A percentile compares a stretch with the other conserved stretches of the same genome.
phyloP scores from a whole-genome alignment of 306 rosid genomes.

The Arachis stenosperma region DNA sequence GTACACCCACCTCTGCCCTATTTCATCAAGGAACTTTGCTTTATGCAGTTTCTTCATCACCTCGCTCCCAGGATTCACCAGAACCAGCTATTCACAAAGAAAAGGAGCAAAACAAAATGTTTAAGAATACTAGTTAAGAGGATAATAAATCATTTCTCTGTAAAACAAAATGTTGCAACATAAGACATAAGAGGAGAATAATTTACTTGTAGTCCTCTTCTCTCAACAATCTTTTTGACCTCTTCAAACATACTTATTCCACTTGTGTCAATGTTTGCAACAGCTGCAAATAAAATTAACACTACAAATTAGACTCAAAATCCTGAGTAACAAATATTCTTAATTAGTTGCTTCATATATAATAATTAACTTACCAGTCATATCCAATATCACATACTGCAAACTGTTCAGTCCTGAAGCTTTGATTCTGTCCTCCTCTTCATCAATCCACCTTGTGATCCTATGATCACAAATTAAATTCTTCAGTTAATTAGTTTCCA shows the following conservation, averaged over 20 bases:
- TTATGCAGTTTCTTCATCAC: constrained; percentile 91
- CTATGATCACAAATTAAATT: constrained; percentile 39
- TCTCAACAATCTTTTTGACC: constrained; percentile 66
- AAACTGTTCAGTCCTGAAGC: constrained; percentile 58
- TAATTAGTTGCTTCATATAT: not conserved
- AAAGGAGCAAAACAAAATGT: not conserved
- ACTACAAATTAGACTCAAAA: constrained; percentile 19
- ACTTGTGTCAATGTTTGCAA: constrained; percentile 93
- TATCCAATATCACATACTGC: constrained; percentile 74
- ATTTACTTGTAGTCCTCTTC: constrained; percentile 82
- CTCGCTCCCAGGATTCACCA: constrained; percentile 89
- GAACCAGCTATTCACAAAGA: constrained; percentile 56
- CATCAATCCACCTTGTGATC: constrained; percentile 93
- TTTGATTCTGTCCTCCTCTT: constrained; percentile 85
- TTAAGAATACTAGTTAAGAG: not conserved
- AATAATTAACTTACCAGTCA: constrained; percentile 61
- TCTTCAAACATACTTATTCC: constrained; percentile 97
- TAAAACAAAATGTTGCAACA: not conserved
- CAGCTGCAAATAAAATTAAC: constrained; percentile 56
- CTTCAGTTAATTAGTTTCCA: too few species aligned
- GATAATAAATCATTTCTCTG: not conserved
- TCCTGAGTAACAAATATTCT: not conserved
- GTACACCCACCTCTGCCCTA: constrained; percentile 82
- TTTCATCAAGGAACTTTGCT: constrained; percentile 62
- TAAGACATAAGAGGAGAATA: not conserved